Evolutionary conservation across 805 yeast species (phyloP).

Genomic region (Crinitomyces ghanaensis): DNA sequence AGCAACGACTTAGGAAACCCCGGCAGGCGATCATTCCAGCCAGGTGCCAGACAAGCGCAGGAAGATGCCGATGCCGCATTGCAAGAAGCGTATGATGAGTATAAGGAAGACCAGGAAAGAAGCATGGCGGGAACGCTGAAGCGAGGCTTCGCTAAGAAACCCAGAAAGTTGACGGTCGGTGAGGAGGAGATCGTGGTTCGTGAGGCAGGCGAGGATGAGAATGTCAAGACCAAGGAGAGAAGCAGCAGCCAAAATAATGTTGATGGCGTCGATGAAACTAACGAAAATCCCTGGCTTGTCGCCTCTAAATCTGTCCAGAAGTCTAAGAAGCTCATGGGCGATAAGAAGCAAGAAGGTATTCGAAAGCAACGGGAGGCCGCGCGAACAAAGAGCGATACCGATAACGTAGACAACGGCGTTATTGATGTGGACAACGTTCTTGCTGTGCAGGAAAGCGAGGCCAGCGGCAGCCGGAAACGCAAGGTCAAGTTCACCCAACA

Average conservation of each 20-base stretch:
- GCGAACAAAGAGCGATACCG: conserved; percentile 15
- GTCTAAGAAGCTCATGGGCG: conserved; percentile 35
- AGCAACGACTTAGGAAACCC: conserved; percentile 44
- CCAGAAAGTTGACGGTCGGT: background rate
- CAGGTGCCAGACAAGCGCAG: conserved; percentile 37
- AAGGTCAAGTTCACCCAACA: conserved; percentile 55
- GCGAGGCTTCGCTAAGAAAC: conserved; percentile 5
- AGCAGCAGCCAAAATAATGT: conserved; percentile 1
- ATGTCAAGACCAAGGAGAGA: conserved; percentile 7
- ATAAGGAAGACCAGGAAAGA: conserved; percentile 11
- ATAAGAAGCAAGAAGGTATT: conserved; percentile 30
- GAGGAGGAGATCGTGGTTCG: conserved; percentile 6
- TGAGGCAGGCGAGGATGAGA: conserved; percentile 13
- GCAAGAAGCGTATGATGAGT: conserved; percentile 21
- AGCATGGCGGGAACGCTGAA: conserved; percentile 7
- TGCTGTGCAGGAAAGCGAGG: conserved; percentile 34
- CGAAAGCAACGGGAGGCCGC: conserved; percentile 31
- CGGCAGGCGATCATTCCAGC: conserved; percentile 77
- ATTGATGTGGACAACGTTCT: conserved; percentile 37
- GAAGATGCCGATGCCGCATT: conserved; percentile 14
- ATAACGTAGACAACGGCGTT: conserved; percentile 15
- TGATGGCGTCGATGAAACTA: conserved; percentile 12
- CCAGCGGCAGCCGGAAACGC: conserved; percentile 20
- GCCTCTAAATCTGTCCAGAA: conserved; percentile 33
- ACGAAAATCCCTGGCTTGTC: conserved; percentile 27